phyloP scores from a whole-genome alignment of 345 rosid species.

The Rhodomyrtus tomentosa region DNA sequence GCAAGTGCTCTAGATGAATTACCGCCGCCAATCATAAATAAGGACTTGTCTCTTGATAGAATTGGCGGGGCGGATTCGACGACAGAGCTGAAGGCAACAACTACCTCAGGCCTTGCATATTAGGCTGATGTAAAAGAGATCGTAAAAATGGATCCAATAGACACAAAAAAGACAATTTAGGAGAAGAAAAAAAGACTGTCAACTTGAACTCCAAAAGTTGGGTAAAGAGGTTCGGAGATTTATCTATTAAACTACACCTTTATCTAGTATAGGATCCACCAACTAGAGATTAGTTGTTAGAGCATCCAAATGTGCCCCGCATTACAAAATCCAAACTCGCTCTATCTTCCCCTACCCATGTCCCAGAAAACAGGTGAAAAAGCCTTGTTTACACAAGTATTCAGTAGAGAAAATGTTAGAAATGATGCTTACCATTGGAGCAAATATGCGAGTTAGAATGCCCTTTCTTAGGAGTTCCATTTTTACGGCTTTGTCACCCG shows the following conservation, averaged over 20 bases:
- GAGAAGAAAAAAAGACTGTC: background rate
- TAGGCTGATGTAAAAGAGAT: conserved; percentile 31
- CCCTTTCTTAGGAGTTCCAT: conserved; percentile 75
- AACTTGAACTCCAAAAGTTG: background rate
- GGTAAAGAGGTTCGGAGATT: background rate
- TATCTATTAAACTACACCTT: background rate
- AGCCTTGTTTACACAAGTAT: background rate
- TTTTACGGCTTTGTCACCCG: conserved; percentile 64
- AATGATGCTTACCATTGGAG: conserved; percentile 61
- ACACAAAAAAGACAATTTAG: background rate
- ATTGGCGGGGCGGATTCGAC: conserved; percentile 45
- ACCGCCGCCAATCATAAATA: conserved; percentile 29
- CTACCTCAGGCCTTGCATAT: conserved; percentile 70
- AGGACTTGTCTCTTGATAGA: conserved; percentile 42
- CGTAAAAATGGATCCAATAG: background rate
- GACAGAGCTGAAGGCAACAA: conserved; percentile 63
- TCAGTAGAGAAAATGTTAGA: background rate
- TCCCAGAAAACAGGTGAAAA: background rate
- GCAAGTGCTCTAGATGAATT: conserved; percentile 42
- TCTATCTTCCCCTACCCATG: background rate
- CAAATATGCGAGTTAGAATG: conserved; percentile 66
- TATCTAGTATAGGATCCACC: background rate
- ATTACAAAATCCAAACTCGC: background rate
- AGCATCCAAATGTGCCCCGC: background rate
- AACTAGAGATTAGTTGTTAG: background rate